These are phyloP conservation scores for Nepenthes mirabilis DNA, from an alignment of 148 eudicot species.

Conservation along the genomic window DNA sequence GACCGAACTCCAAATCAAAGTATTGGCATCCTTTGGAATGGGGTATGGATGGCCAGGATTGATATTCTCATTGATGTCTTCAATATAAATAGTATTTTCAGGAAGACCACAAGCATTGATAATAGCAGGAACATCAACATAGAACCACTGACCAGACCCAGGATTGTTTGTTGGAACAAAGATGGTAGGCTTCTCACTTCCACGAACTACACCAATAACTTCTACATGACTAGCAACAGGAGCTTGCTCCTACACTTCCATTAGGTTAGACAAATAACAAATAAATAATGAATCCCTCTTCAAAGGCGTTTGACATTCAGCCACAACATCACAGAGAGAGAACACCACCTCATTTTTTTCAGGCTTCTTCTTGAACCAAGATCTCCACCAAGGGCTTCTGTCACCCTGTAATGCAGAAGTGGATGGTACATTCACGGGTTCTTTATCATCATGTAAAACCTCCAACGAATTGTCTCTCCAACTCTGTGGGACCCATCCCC, in stretches of 20 bases:
- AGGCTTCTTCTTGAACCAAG: slow-evolving; percentile 58
- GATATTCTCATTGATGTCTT: slow-evolving; percentile 56
- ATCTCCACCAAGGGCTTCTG: slow-evolving; percentile 49
- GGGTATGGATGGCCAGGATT: slow-evolving; percentile 75
- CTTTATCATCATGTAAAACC: slow-evolving; percentile 23
- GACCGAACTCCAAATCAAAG: slow-evolving; percentile 76
- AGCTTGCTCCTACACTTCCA: slow-evolving; percentile 38
- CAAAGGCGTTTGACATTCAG: not conserved
- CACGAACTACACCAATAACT: slow-evolving; percentile 85
- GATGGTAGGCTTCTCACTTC: slow-evolving; percentile 91
- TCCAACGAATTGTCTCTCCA: slow-evolving; percentile 71
- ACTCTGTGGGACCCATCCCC: slow-evolving; percentile 97
- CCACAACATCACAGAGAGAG: slow-evolving; percentile 3
- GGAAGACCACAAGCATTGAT: slow-evolving; percentile 61
- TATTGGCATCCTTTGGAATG: slow-evolving; percentile 60
- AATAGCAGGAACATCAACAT: slow-evolving; percentile 86
- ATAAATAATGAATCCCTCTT: not conserved
- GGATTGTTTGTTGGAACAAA: slow-evolving; percentile 94
- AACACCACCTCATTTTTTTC: slow-evolving; percentile 29
- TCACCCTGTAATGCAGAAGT: slow-evolving; percentile 17
- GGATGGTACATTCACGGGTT: slow-evolving; percentile 9
- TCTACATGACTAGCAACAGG: slow-evolving; percentile 29
- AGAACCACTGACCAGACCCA: slow-evolving; percentile 69
- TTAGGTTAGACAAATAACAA: slow-evolving; percentile 1
- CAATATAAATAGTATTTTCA: slow-evolving; percentile 59